Evolutionary conservation across 2,329 filamentous ascomycete genomes (phyloP).

Genomic region (Mycosphaerella sp.): DNA sequence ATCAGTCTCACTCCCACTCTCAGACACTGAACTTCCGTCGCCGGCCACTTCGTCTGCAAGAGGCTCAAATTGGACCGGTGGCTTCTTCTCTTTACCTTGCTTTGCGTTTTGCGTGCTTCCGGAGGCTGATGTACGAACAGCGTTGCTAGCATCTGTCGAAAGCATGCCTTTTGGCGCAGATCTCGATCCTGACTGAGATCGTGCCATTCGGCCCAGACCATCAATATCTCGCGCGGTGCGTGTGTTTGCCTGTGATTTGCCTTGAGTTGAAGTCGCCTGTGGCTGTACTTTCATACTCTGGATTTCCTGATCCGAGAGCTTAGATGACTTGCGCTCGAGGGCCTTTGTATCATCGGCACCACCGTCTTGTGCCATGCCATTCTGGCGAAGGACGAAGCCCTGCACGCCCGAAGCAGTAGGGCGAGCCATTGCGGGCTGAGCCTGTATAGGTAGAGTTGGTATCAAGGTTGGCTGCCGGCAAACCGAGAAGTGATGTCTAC

Average conservation of each 20-base stretch:
- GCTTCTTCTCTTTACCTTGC: background rate
- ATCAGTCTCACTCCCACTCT: background rate
- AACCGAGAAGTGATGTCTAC: background rate
- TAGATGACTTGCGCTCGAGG: background rate
- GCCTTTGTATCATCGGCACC: constrained; percentile 1
- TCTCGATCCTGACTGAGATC: background rate
- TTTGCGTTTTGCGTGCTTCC: constrained; percentile 1
- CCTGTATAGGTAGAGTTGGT: background rate
- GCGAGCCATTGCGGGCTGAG: background rate
- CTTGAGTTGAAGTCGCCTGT: background rate
- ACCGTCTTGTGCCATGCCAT: background rate
- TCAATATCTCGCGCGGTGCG: background rate
- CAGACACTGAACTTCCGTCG: background rate
- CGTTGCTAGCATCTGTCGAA: constrained; percentile 14
- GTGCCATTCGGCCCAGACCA: background rate
- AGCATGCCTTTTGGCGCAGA: background rate
- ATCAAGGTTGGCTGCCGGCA: background rate
- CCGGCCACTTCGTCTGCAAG: background rate
- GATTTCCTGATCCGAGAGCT: background rate
- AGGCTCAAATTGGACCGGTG: background rate
- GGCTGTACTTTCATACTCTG: background rate
- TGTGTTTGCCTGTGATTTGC: background rate
- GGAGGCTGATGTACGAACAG: constrained; percentile 7
- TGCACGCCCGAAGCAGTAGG: background rate
- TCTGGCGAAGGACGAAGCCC: constrained; percentile 9